Percentiles rank a stretch among this genome's conserved stretches.
These are phyloP conservation scores for Candida methanosorbosa DNA, from an alignment of 805 yeast genomes.

Conservation along the genomic window DNA sequence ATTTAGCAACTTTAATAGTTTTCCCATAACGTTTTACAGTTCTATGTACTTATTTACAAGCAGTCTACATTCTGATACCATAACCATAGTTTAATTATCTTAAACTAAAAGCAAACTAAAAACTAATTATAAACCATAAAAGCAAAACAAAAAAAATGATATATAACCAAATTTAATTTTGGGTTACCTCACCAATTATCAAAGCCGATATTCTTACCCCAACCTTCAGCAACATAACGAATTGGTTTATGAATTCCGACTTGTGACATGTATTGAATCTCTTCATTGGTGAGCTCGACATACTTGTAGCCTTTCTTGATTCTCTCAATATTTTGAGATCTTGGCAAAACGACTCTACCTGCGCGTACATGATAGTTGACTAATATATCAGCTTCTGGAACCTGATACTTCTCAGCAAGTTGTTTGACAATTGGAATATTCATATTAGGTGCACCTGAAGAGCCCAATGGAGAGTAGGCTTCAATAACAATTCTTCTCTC, in stretches of 20 bases:
- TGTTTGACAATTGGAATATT: conserved; percentile 39
- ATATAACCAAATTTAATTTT: too few relatives aligned
- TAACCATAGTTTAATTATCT: too few relatives aligned
- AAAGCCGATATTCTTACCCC: conserved; percentile 27
- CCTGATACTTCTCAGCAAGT: conserved; percentile 49
- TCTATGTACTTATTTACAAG: too few relatives aligned
- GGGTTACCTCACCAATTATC: conserved; percentile 25
- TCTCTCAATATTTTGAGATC: conserved; percentile 63
- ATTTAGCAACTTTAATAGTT: too few relatives aligned
- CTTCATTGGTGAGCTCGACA: conserved; percentile 29
- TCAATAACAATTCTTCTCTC: conserved; percentile 31
- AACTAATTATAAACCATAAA: too few relatives aligned
- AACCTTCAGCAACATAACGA: conserved; percentile 20
- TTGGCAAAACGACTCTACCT: conserved; percentile 57
- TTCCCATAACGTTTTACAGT: too few relatives aligned
- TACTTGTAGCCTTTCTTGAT: conserved; percentile 31
- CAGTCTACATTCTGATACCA: too few relatives aligned
- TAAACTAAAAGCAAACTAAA: too few relatives aligned
- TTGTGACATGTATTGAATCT: conserved; percentile 22
- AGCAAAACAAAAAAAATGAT: too few relatives aligned
- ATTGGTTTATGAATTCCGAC: conserved; percentile 23
- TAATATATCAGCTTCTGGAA: conserved; percentile 45
- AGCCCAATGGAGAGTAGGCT: conserved; percentile 60
- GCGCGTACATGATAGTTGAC: conserved; percentile 56
- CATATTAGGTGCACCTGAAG: conserved; percentile 56